Base-by-base conservation (phyloP, 768 basidiomycete genomes). In the Lactifluus rugatus region DNA sequence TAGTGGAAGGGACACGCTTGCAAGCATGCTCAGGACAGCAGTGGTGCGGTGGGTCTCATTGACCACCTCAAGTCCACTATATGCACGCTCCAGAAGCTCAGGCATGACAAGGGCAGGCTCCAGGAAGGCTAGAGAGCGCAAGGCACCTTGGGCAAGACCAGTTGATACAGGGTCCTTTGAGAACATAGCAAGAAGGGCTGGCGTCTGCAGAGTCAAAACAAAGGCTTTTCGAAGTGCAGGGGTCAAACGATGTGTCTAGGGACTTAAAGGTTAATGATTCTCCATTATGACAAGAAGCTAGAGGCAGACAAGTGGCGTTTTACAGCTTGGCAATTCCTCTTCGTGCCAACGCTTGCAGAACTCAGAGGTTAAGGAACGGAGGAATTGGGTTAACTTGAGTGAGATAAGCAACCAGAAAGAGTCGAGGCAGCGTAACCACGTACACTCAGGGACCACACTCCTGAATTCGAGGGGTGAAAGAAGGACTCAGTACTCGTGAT, bases 11-110 rank as follows among this genome's bases (percentile, higher is more conserved):
- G 89, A 75, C 26, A 93, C 81, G 2, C 82, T 84, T 19, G 87
- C 81, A 28, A 97, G 78, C 69, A 89, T 87, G 52, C 86, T 89
- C 46, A 97, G 76, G 10, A 92, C 90, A 1, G 94, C 89, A 2
- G 92, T 93, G 4, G 94, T 96, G 41, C 94, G 76, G 69, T 96
- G 92, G 0, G 95, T 98, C 76, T 97, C 94, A 62, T 94, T 93
- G 17, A 97, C 81, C 11, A 86, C 84, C 68, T 96, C 93, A n/a
- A 98, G 74, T 0, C 93, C 93, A 37, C 87, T 80, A 62, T 95
- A 93, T 1, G 92, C 91, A 31, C 93, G 82, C 66, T 96, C 94
- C 23, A 98, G 77, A 13, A 97, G 75, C 42, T 92, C 85, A 2
- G 93, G 93, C 84, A 98, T 87, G 64, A 97, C 79, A 34, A 95